Conservation (phyloP, 768 basidiomycete genomes). For the Xerocomus potaroensis region DNA sequence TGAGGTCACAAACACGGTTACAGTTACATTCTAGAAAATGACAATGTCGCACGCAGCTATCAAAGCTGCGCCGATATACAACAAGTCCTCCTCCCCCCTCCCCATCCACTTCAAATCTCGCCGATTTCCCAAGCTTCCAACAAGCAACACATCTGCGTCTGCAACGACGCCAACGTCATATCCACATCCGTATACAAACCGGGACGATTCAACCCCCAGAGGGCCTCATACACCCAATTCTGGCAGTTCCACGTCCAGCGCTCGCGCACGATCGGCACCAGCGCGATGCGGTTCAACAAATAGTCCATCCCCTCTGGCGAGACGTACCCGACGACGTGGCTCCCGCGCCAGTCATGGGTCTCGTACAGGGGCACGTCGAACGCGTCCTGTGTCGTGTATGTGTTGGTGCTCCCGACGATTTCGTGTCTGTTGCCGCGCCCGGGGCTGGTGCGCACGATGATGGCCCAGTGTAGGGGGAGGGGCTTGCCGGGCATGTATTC, state of each 20-base stretch:
- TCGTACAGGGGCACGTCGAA: slow-evolving; percentile 11
- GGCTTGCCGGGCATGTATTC: slow-evolving; percentile 7
- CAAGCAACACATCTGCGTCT: slow-evolving; percentile 24
- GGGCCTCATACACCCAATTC: slow-evolving; percentile 24
- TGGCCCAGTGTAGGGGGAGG: slow-evolving; percentile 24
- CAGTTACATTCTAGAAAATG: no score
- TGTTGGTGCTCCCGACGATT: slow-evolving; percentile 23
- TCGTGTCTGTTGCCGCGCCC: slow-evolving; percentile 22
- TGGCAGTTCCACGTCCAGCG: slow-evolving; percentile 26
- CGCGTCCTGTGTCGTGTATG: slow-evolving; percentile 11
- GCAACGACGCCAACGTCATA: slow-evolving; percentile 13
- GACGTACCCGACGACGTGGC: slow-evolving; percentile 18
- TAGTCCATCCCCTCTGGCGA: slow-evolving; percentile 6
- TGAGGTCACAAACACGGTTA: no score
- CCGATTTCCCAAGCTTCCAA: slow-evolving; percentile 29
- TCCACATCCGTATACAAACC: slow-evolving; percentile 16
- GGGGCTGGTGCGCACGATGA: slow-evolving; percentile 21
- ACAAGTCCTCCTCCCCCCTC: no score
- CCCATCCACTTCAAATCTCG: slow-evolving; percentile 24
- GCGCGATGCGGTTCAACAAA: slow-evolving; percentile 13
- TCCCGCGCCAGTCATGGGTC: slow-evolving; percentile 21
- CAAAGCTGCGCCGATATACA: no score
- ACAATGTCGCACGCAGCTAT: no score
- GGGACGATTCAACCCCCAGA: slow-evolving; percentile 9
- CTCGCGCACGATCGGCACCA: slow-evolving; percentile 12